Base-by-base conservation (phyloP, 805 yeast genomes). In the Candida arabinofermentans region DNA sequence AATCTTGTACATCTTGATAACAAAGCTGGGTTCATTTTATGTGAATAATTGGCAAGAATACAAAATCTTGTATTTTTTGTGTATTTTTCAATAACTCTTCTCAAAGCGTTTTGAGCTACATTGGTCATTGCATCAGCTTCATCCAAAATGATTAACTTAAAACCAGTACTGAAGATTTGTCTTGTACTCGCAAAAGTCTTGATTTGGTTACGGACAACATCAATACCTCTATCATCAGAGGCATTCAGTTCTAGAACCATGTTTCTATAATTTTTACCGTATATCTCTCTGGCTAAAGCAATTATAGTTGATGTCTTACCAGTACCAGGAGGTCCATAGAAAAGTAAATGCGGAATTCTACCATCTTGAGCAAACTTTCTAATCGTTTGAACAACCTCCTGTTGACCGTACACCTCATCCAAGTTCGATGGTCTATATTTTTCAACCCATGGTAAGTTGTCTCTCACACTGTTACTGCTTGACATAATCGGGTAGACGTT, bases 181-280 rank as follows among this genome's bases (percentile, higher is more conserved):
- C 88, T 81, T 1, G 99, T 93, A 24, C 91, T 80, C 9, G 99
- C 99, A 68, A 93, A 93, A 53, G 84, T 89, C 71, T 93, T 93
- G 69, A 93, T 89, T 65, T 89, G 96, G 56, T 93, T 93, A 49
- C 99, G 77, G n/a, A 93, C 98, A 34, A 93, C 97, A 54, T 88
- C 96, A 51, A 93, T 93, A 50, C 99, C 99, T 66, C 99, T 78
- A 62, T 93, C 99, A 63, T 93, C 99, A 4, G 95, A 83, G 4
- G 99, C 99, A 65, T 93, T 93, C 62, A 93, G 72, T 60, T 93
- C 99, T 41, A 93, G 67, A 2, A 93, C 97, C 90, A 90, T 89
- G 57, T 88, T 86, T 53, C 74, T 78, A 60, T 86, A 86, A 49
- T 79, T 77, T 14, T 73, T 66, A 2, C 99, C 99, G 58, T 84